Percentiles rank a stretch among this genome's conserved stretches.
These are phyloP conservation scores for Pleurotus tuber-regium DNA, from an alignment of 768 basidiomycete genomes.

Conservation along the genomic window DNA sequence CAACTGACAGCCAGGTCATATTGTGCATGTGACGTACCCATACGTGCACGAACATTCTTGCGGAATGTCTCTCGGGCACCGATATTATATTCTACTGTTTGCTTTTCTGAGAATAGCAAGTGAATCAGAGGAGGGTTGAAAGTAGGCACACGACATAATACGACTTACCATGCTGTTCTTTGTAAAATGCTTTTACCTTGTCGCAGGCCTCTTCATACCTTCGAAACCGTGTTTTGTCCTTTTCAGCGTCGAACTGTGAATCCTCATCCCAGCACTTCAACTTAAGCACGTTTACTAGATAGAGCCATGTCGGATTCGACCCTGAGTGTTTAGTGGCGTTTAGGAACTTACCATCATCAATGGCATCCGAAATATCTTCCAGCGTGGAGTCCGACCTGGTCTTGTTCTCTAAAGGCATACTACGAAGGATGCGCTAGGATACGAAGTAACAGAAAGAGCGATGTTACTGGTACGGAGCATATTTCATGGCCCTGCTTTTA, in stretches of 20 bases:
- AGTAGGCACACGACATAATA: not conserved
- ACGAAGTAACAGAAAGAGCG: not conserved
- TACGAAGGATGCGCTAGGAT: not conserved
- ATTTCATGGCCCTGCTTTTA: no score
- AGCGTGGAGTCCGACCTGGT: no score
- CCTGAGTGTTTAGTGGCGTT: not conserved
- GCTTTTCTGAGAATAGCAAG: slow-evolving; percentile 56
- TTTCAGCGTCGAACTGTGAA: slow-evolving; percentile 43
- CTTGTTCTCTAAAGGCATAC: not conserved
- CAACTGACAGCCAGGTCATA: not conserved
- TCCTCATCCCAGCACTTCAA: slow-evolving; percentile 42
- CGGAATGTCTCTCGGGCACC: slow-evolving; percentile 71
- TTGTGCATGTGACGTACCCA: slow-evolving; percentile 42
- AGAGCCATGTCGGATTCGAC: not conserved
- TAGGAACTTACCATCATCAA: slow-evolving; percentile 4
- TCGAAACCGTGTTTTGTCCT: slow-evolving; percentile 58
- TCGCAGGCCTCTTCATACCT: slow-evolving; percentile 62
- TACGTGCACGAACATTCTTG: slow-evolving; percentile 59
- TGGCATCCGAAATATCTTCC: slow-evolving; percentile 8
- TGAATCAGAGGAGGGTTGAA: not conserved
- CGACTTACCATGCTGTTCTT: slow-evolving; percentile 56
- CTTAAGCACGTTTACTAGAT: slow-evolving; percentile 57
- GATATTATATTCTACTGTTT: slow-evolving; percentile 83
- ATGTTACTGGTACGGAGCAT: no score
- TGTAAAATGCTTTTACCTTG: slow-evolving; percentile 62